Evolutionary conservation across 768 basidiomycete genomes (phyloP).

Genomic region (Chiua virens): DNA sequence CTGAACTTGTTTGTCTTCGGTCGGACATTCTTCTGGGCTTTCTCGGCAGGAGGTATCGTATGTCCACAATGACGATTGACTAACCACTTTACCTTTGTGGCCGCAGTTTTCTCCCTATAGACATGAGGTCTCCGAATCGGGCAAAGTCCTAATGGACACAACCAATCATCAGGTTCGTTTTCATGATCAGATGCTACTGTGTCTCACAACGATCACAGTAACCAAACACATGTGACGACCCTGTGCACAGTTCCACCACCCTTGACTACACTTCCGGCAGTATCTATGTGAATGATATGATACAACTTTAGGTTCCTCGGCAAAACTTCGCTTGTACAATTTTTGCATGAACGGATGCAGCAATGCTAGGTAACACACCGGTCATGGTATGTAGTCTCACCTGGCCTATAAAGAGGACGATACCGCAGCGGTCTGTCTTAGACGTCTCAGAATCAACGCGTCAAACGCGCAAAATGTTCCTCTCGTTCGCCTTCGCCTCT

Average conservation of each 20-base stretch:
- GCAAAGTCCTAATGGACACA: not conserved
- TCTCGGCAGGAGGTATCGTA: not conserved
- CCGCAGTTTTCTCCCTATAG: not conserved
- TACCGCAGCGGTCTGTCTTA: not conserved
- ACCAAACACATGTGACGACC: slow-evolving; percentile 3
- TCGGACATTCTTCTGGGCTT: slow-evolving; percentile 2
- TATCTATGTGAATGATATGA: slow-evolving; percentile 4
- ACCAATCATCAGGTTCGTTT: not conserved
- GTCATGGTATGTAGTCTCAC: not conserved
- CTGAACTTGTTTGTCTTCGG: not conserved
- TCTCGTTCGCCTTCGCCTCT: slow-evolving; percentile 12
- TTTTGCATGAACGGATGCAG: not conserved
- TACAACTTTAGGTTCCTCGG: not conserved
- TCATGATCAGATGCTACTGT: not conserved
- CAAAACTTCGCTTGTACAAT: not conserved
- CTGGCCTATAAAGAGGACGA: slow-evolving; percentile 5
- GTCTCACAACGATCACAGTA: not conserved
- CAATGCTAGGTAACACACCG: not conserved
- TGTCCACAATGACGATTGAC: not conserved
- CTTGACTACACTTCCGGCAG: not conserved
- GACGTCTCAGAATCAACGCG: not conserved
- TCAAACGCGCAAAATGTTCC: slow-evolving; percentile 9
- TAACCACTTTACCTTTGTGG: not conserved
- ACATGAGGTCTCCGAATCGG: not conserved
- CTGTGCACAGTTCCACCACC: not conserved